Evolutionary conservation across 169 alveolate genomes (phyloP).

Genomic region (Perkinsus marinus): DNA sequence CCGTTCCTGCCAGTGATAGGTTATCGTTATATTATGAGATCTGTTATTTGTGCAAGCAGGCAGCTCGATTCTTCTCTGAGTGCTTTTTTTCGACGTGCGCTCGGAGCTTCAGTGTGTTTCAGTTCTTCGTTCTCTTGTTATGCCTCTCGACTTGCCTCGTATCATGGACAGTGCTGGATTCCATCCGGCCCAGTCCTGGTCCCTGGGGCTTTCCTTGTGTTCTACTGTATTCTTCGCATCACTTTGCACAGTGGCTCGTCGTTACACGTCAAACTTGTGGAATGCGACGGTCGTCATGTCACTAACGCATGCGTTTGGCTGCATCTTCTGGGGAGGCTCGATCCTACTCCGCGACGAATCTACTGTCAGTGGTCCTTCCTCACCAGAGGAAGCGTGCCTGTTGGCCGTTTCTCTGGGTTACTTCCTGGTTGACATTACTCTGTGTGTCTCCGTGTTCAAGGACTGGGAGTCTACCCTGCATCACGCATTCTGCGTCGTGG

Average conservation of each 20-base stretch:
- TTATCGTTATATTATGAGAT: too few relatives aligned
- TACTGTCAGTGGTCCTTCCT: not conserved
- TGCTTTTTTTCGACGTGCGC: too few relatives aligned
- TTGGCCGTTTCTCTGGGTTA: not conserved
- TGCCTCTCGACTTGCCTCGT: too few relatives aligned
- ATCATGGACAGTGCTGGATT: not conserved
- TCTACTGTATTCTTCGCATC: not conserved
- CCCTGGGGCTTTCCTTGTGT: not conserved
- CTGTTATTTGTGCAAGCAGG: too few relatives aligned
- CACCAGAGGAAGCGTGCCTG: not conserved
- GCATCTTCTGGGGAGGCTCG: not conserved
- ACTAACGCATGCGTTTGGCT: not conserved
- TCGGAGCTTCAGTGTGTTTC: too few relatives aligned
- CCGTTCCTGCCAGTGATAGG: too few relatives aligned
- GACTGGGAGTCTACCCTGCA: not conserved
- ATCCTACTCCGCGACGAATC: not conserved
- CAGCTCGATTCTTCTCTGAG: too few relatives aligned
- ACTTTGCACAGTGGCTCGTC: not conserved
- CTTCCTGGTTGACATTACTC: not conserved
- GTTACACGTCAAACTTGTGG: not conserved
- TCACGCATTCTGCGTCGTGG: not conserved
- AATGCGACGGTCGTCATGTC: not conserved
- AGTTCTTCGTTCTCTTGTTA: too few relatives aligned
- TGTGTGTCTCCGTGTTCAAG: not conserved
- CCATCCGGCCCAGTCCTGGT: not conserved